Conservation (phyloP, 2,329 filamentous ascomycete species). For the Diaporthe ampelina region DNA sequence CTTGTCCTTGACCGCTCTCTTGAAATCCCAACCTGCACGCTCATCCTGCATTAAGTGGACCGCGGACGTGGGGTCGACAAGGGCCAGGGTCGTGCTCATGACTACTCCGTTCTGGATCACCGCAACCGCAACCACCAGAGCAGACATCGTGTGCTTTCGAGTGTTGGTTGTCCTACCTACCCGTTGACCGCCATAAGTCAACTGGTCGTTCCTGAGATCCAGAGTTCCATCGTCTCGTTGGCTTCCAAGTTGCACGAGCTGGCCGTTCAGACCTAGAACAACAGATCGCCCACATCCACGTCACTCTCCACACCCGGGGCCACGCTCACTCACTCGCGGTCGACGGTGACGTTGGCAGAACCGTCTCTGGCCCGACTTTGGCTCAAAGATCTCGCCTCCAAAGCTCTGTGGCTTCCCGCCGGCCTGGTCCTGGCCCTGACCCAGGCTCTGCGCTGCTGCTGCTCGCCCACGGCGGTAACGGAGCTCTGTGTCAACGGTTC, state of each 20-base stretch:
- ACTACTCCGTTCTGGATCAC: slow-evolving; percentile 2
- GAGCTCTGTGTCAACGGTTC: slow-evolving; percentile 39
- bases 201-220: neutral
- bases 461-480: slow-evolving; percentile 39
- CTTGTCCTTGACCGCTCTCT: slow-evolving; percentile 41
- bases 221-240: neutral
- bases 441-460: neutral
- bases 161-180: neutral
- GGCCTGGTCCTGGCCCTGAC: slow-evolving; percentile 31
- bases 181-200: slow-evolving; percentile 26
- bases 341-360: slow-evolving; percentile 14
- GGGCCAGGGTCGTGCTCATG: slow-evolving; percentile 26
- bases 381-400: slow-evolving; percentile 4
- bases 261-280: slow-evolving; percentile 2
- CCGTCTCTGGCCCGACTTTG: neutral
- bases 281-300: slow-evolving; percentile 26
- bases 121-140: slow-evolving; percentile 24
- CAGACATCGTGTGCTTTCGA: slow-evolving; percentile 22
- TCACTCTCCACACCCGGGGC: neutral
- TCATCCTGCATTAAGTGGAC: slow-evolving; percentile 35
- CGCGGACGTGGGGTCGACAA: slow-evolving; percentile 36
- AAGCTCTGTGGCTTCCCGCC: slow-evolving; percentile 26
- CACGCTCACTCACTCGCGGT: neutral
- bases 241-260: neutral
- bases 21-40: slow-evolving; percentile 23